A percentile compares a stretch with the other conserved stretches of the same genome.
These are phyloP conservation scores for Calendula officinalis DNA, from an alignment of 129 eudicot species.

Conservation along the genomic window DNA sequence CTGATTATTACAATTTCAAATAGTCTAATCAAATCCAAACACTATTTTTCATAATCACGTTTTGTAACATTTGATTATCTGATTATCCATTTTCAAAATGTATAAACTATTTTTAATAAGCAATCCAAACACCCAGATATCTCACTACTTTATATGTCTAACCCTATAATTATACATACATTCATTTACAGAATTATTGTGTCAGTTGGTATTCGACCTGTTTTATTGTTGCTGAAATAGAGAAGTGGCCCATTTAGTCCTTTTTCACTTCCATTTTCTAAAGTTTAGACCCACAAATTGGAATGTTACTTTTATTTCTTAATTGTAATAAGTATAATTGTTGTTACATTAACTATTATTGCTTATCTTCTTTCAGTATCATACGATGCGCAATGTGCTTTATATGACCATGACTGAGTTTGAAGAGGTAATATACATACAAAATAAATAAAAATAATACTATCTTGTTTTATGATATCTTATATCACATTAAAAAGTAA, in stretches of 20 bases:
- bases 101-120: too few relatives aligned
- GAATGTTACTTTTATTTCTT: conserved; percentile 12
- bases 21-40: too few relatives aligned
- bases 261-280: conserved; percentile 18
- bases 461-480: neutral
- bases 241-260: conserved; percentile 33
- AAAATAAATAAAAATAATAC: neutral
- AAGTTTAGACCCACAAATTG: conserved; percentile 10
- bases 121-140: too few relatives aligned
- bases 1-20: too few relatives aligned
- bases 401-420: conserved; percentile 81
- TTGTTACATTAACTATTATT: conserved; percentile 1
- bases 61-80: too few relatives aligned
- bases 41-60: too few relatives aligned
- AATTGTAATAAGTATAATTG: neutral
- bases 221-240: neutral
- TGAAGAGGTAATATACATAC: conserved; percentile 42
- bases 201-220: conserved; percentile 30
- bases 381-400: conserved; percentile 66
- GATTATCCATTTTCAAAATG: too few relatives aligned
- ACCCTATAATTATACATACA: conserved; percentile 10
- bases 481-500: neutral
- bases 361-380: conserved; percentile 61
- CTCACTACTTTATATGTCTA: conserved; percentile 1
- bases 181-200: conserved; percentile 17